Percentiles rank a stretch among this genome's conserved stretches.
Evolutionary conservation across 257 asterid species (phyloP).

Genomic region (Cruciata laevipes): DNA sequence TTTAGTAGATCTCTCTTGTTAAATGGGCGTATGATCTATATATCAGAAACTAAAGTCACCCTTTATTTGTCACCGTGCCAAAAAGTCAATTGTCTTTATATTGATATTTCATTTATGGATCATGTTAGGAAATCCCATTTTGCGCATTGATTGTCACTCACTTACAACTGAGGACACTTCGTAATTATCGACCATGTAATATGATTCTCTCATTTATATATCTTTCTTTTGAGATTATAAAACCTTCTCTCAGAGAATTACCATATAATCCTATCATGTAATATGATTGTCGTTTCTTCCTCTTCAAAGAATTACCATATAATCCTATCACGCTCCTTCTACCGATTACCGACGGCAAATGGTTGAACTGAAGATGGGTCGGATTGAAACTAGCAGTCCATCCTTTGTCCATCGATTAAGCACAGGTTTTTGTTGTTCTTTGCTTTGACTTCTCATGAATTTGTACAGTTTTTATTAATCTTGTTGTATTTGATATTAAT

Average conservation of each 20-base stretch:
- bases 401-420: constrained; percentile 46
- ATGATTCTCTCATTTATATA: no score
- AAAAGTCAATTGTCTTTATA: neutral
- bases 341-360: constrained; percentile 8
- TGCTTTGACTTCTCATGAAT: neutral
- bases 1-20: neutral
- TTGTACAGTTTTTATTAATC: neutral
- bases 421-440: constrained; percentile 27
- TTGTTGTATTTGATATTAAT: neutral
- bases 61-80: neutral
- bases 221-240: no score
- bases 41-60: neutral
- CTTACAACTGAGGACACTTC: no score
- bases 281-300: no score
- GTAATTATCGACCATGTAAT: no score
- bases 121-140: neutral
- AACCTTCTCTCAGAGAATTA: no score
- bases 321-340: neutral
- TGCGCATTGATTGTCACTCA: neutral
- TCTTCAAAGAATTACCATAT: no score
- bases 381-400: constrained; percentile 14
- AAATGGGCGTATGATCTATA: neutral
- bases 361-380: neutral
- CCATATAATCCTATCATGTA: no score
- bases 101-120: neutral